Evolutionary conservation across 2,329 filamentous ascomycete genomes (phyloP), one percentile per base, ranked within the genome.

Genomic region (Botryotinia narcissicola): DNA sequence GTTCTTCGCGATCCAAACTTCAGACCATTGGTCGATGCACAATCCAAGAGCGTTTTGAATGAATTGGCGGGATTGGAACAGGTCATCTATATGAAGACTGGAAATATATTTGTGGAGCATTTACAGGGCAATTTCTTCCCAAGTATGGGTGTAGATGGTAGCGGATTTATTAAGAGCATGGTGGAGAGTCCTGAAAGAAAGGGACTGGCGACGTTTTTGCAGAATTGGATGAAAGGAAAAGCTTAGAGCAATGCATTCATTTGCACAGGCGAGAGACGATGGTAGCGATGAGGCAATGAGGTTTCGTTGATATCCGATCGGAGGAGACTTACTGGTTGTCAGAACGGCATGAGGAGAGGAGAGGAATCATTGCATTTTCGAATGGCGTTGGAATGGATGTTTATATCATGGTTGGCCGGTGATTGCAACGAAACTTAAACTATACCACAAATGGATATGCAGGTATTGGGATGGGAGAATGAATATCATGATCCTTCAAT

Each of bases 41-140:
- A 97, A 84, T 93, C 93, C 48, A 93, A 92, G 81, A 92, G 95
- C 82, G 93, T 98, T 1, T 87, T 99, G 57, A 91, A 90, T 72
- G 96, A 99, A 84, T 94, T 97, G 75, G 94, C 94, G 4, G 89
- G 87, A 4, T 84, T 99, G 74, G 94, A 99, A 83, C 94, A 96
- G 83, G 91, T 89, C 51, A 96, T 99, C 75, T 95, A 98, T 81
- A 87, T 89, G 77, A 98, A 98, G 85, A 95, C 93, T 20, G 96
- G 96, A 40, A 89, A 92, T 70, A 87, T 89, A 73, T 98, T 97
- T 81, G 87, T 95, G 37, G 87, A 88, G 74, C 88, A 92, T 78
- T 82, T 95, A 64, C 89, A 90, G 77, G 84, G 85, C 25, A 84
- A 85, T 2, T 87, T 94, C 73, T 89, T 95, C 77, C 86, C 89